phyloP scores from a whole-genome alignment of 305 asterid genomes.

The Coffea humblotiana region DNA sequence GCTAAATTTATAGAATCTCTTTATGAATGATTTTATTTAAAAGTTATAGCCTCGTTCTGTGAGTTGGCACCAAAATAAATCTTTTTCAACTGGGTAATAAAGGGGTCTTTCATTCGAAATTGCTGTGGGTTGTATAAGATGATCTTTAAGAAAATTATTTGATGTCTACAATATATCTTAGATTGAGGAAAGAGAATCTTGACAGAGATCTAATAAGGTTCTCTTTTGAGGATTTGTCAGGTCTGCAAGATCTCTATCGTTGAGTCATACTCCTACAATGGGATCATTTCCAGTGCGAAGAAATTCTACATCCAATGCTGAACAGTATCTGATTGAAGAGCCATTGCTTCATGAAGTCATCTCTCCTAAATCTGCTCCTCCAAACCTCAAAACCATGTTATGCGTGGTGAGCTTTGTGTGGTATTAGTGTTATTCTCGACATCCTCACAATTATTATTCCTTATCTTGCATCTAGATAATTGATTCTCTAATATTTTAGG shows the following conservation, averaged over 20 bases:
- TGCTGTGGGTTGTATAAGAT: no score
- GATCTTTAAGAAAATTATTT: no score
- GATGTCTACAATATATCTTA: no score
- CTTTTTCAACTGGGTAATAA: no score
- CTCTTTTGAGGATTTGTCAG: constrained; percentile 31
- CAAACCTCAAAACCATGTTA: constrained; percentile 48
- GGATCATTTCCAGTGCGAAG: constrained; percentile 39
- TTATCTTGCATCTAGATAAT: constrained; percentile 9
- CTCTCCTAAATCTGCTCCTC: constrained; percentile 39
- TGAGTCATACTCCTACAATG: constrained; percentile 46
- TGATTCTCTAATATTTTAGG: constrained; percentile 43
- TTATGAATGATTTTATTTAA: no score
- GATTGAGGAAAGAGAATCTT: no score
- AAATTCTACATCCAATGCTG: constrained; percentile 39
- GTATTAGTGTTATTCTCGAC: neutral
- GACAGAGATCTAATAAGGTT: neutral
- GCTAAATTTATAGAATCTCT: no score
- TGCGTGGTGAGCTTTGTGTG: constrained; percentile 56
- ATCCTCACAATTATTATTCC: neutral
- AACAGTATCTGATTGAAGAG: constrained; percentile 26
- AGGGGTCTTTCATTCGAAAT: no score
- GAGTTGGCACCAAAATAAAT: no score
- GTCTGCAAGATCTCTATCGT: constrained; percentile 79
- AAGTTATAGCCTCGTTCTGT: no score
- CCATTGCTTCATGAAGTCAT: constrained; percentile 53